Percentiles rank a stretch among this genome's conserved stretches.
These are phyloP conservation scores for Hemileia vastatrix DNA, from an alignment of 1,284 basidiomycete species.

Conservation along the genomic window DNA sequence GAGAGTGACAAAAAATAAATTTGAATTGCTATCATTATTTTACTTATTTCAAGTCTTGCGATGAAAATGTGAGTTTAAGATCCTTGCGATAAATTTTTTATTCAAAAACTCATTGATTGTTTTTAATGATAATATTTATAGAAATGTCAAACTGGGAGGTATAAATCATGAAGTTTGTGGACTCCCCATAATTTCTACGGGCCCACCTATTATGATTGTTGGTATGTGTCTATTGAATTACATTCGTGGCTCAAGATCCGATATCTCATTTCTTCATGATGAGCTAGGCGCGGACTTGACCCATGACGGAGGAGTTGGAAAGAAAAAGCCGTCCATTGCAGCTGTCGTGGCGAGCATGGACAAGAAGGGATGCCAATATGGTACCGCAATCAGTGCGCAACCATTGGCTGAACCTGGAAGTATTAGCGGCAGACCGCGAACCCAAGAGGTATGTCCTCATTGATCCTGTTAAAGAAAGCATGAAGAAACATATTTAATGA, in stretches of 20 bases:
- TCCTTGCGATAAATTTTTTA: not conserved
- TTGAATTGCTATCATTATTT: not conserved
- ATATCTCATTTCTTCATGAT: not conserved
- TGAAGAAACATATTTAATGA: not conserved
- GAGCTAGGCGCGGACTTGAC: constrained; percentile 13
- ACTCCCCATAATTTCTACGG: not conserved
- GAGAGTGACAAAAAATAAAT: not conserved
- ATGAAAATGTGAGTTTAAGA: constrained; percentile 7
- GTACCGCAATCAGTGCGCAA: constrained; percentile 2
- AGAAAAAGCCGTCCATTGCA: constrained; percentile 15
- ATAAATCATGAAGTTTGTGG: constrained; percentile 7
- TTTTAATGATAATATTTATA: not conserved
- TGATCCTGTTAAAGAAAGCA: not conserved
- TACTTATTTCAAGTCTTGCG: constrained; percentile 7
- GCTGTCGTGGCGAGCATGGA: constrained; percentile 15
- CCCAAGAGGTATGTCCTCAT: constrained; percentile 9
- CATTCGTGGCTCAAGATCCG: not conserved
- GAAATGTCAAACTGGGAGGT: constrained; percentile 20
- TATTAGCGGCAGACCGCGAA: constrained; percentile 3
- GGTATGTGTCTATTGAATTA: not conserved
- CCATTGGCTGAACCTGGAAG: constrained; percentile 10
- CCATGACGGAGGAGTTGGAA: not conserved
- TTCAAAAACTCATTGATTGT: not conserved
- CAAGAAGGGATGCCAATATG: not conserved
- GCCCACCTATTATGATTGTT: constrained; percentile 12